These are phyloP conservation scores for Jacaranda copaia DNA, from an alignment of 257 asterid genomes.

Conservation along the genomic window DNA sequence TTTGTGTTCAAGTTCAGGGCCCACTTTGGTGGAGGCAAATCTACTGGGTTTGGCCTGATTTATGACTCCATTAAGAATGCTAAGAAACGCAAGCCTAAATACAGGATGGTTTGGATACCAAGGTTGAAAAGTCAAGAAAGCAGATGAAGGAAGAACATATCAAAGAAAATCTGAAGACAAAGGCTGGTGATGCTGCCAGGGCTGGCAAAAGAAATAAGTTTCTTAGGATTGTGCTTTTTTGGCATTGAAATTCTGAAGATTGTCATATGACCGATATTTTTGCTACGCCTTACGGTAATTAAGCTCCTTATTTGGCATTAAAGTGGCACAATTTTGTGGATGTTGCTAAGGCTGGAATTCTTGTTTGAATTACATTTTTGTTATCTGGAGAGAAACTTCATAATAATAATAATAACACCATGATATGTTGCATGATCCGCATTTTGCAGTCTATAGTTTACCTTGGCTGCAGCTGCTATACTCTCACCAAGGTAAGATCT, in stretches of 20 bases:
- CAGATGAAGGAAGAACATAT: conserved; percentile 87
- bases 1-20: conserved; percentile 94
- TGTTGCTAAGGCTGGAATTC: conserved; percentile 15
- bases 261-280: neutral
- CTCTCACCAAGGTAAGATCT: no score
- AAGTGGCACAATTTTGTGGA: conserved; percentile 38
- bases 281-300: conserved; percentile 20
- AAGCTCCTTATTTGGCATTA: conserved; percentile 29
- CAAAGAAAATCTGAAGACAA: conserved; percentile 90
- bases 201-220: conserved; percentile 77
- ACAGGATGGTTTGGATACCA: conserved; percentile 88
- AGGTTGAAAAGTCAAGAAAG: conserved; percentile 90
- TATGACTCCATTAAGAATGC: conserved; percentile 92
- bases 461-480: no score
- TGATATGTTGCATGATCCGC: no score
- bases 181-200: conserved; percentile 87
- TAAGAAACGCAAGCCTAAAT: conserved; percentile 86
- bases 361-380: neutral
- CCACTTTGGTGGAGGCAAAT: conserved; percentile 97
- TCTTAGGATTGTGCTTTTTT: conserved; percentile 28
- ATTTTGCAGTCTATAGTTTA: no score
- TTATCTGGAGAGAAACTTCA: neutral
- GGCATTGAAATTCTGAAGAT: conserved; percentile 11
- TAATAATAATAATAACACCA: neutral
- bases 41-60: conserved; percentile 92